Evolutionary conservation across 1,284 basidiomycete genomes (phyloP).

Genomic region (Ganoderma lucidum): DNA sequence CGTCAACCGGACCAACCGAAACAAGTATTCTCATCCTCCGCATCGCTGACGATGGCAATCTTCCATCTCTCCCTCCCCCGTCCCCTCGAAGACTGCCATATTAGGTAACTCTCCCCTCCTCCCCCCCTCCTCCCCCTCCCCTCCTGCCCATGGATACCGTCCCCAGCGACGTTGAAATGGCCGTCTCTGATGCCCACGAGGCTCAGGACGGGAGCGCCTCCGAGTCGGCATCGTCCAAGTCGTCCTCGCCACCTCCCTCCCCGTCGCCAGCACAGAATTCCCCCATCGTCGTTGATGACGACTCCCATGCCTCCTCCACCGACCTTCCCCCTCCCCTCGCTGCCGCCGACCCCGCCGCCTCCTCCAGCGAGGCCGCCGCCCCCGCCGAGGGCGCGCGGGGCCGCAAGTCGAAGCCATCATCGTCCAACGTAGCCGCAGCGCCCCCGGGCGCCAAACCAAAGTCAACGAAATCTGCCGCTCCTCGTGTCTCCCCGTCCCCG

Average conservation of each 20-base stretch:
- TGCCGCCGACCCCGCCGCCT: constrained; percentile 17
- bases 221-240: constrained; percentile 21
- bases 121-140: constrained; percentile 26
- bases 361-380: constrained; percentile 19
- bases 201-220: constrained; percentile 25
- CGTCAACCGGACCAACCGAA: constrained; percentile 35
- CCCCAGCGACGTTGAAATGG: constrained; percentile 35
- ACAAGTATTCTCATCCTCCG: constrained; percentile 33
- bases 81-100: constrained; percentile 41
- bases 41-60: constrained; percentile 29
- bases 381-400: constrained; percentile 29
- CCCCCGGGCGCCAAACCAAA: constrained; percentile 48
- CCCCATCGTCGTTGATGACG: constrained; percentile 39
- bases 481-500: constrained; percentile 65
- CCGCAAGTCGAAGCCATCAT: constrained; percentile 40
- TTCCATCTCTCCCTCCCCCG: constrained; percentile 33
- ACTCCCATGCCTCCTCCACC: constrained; percentile 26
- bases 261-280: constrained; percentile 40
- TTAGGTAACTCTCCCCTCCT: constrained; percentile 40
- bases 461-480: constrained; percentile 52
- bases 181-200: constrained; percentile 31
- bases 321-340: constrained; percentile 23
- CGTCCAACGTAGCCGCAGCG: constrained; percentile 38
- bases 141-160: constrained; percentile 30
- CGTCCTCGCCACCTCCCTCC: constrained; percentile 32